Percentiles rank a stretch among this genome's conserved stretches.
Conservation (phyloP, 106 monocot genomes). For the Allium fistulosum region DNA sequence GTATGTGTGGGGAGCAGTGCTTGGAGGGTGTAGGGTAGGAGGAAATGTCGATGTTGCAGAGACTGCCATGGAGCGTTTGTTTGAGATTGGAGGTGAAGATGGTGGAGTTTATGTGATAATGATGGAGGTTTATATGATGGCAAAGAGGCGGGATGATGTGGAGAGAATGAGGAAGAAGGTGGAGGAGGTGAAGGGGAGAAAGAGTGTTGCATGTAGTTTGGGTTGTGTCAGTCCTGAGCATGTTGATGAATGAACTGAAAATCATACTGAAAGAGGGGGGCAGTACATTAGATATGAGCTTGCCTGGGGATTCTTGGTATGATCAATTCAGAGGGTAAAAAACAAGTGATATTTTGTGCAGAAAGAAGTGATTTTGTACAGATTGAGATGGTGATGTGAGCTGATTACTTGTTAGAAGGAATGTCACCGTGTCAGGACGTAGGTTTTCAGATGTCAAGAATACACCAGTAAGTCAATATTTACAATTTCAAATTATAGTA, state of each 20-base stretch:
- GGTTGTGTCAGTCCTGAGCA: neutral
- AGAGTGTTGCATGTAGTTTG: constrained; percentile 30
- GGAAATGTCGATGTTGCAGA: constrained; percentile 44
- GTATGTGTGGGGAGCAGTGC: constrained; percentile 61
- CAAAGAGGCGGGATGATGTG: constrained; percentile 49
- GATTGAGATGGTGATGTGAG: too few species aligned
- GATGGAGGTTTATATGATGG: constrained; percentile 33
- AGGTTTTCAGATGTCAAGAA: too few species aligned
- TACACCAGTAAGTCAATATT: too few species aligned
- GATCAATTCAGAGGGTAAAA: too few species aligned
- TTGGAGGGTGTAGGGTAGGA: constrained; percentile 43
- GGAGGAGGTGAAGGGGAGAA: constrained; percentile 26
- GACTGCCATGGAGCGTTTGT: constrained; percentile 20
- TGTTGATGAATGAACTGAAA: neutral
- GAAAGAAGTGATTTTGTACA: too few species aligned
- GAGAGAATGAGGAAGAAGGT: constrained; percentile 39
- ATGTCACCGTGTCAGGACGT: too few species aligned
- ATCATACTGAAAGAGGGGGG: too few species aligned
- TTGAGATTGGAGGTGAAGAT: constrained; percentile 31
- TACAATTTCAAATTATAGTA: too few species aligned
- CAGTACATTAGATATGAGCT: too few species aligned
- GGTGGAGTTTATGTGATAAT: constrained; percentile 51
- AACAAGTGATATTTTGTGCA: too few species aligned
- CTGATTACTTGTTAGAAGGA: too few species aligned
- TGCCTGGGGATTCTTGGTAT: too few species aligned